Evolutionary conservation across 805 yeast species (phyloP).

Genomic region (Debaryomyces tyrocola): DNA sequence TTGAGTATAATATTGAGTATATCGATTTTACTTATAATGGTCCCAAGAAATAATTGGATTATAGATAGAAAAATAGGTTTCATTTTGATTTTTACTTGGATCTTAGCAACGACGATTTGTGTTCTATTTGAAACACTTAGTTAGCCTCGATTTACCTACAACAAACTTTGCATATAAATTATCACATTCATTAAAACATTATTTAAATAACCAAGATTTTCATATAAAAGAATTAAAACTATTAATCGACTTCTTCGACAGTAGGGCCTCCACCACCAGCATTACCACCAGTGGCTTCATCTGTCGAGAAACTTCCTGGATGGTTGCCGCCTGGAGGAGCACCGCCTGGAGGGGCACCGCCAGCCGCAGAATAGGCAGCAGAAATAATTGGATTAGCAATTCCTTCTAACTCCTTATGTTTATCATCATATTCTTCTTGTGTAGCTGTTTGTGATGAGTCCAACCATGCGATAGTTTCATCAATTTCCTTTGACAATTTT

Average conservation of each 20-base stretch:
- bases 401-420: slow-evolving; percentile 39
- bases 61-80: slow-evolving; percentile 35
- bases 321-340: slow-evolving; percentile 32
- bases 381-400: slow-evolving; percentile 41
- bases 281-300: slow-evolving; percentile 27
- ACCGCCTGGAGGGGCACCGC: slow-evolving; percentile 29
- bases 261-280: slow-evolving; percentile 38
- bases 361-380: slow-evolving; percentile 32
- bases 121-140: slow-evolving; percentile 17
- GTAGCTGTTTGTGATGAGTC: slow-evolving; percentile 40
- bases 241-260: slow-evolving; percentile 41
- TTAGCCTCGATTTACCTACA: not conserved
- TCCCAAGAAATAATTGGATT: slow-evolving; percentile 29
- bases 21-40: slow-evolving; percentile 15
- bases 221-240: not conserved
- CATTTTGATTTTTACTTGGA: slow-evolving; percentile 31
- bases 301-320: slow-evolving; percentile 18
- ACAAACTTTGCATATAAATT: not conserved
- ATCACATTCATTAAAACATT: not conserved
- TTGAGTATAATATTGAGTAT: slow-evolving; percentile 22
- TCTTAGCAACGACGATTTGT: slow-evolving; percentile 24
- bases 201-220: not conserved
- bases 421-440: slow-evolving; percentile 41
- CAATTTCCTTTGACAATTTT: slow-evolving; percentile 50
- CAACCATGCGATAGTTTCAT: slow-evolving; percentile 42